Conservation (phyloP, 2,329 filamentous ascomycete genomes). For the Annulohypoxylon truncatum region DNA sequence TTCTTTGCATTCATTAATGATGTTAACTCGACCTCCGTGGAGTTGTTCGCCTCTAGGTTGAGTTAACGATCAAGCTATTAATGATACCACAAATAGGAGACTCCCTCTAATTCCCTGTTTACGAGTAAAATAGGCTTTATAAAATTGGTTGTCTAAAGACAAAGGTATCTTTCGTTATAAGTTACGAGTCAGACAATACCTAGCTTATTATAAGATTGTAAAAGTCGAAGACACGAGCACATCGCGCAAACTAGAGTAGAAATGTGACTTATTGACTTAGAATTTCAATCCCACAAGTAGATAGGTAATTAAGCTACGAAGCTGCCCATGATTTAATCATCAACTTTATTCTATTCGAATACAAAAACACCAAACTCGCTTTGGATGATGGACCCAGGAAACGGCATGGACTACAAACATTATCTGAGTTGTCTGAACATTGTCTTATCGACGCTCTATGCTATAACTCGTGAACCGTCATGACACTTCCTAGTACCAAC, state of each 20-base stretch:
- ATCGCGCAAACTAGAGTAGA: neutral
- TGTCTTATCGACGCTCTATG: neutral
- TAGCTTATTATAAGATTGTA: neutral
- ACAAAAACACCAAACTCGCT: neutral
- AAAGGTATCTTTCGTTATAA: neutral
- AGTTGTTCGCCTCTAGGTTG: neutral
- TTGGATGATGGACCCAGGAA: too few species aligned
- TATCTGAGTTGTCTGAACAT: too few species aligned
- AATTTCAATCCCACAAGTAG: neutral
- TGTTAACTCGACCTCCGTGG: neutral
- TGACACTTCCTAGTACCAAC: neutral
- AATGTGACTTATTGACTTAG: neutral
- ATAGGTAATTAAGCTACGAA: too few species aligned
- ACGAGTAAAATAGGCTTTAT: neutral
- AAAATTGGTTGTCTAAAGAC: neutral
- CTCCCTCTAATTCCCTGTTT: neutral
- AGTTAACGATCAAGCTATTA: neutral
- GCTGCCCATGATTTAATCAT: neutral
- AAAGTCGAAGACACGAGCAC: neutral
- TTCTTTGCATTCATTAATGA: neutral
- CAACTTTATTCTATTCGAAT: neutral
- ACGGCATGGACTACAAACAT: neutral
- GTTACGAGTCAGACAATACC: neutral
- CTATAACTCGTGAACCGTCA: neutral
- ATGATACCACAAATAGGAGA: neutral